Evolutionary conservation across 2,329 filamentous ascomycete species (phyloP).

Genomic region (Herpotrichia juniperi): DNA sequence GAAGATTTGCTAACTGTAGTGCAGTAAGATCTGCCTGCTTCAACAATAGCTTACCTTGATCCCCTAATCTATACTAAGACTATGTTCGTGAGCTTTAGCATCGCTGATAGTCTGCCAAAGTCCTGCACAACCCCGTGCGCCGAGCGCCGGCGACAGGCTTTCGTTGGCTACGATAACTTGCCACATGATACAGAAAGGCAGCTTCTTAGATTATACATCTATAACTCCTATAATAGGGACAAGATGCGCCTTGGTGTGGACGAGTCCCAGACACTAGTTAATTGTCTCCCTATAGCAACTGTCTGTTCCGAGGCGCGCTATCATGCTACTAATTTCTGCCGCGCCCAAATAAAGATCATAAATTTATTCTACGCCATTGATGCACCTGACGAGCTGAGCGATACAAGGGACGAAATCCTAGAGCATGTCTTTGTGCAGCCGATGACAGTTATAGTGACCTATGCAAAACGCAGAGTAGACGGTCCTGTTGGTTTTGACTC

Average conservation of each 20-base stretch:
- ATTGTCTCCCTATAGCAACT: constrained; percentile 12
- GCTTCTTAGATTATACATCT: constrained; percentile 9
- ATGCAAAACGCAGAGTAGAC: background rate
- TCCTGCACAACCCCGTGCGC: constrained; percentile 2
- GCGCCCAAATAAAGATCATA: background rate
- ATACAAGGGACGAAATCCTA: constrained; percentile 6
- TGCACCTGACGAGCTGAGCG: constrained; percentile 3
- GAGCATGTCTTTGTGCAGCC: constrained; percentile 12
- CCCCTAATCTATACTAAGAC: background rate
- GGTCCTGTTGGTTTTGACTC: constrained; percentile 5
- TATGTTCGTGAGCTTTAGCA: constrained; percentile 4
- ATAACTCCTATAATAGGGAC: constrained; percentile 1
- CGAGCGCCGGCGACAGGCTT: constrained; percentile 14
- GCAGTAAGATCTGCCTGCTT: background rate
- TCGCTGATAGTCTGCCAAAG: constrained; percentile 7
- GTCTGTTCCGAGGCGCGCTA: constrained; percentile 10
- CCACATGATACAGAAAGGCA: constrained; percentile 7
- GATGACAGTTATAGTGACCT: constrained; percentile 10
- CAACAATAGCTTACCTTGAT: background rate
- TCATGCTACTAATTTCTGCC: constrained; percentile 9
- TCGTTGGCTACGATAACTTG: constrained; percentile 12
- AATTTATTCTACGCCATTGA: constrained; percentile 4
- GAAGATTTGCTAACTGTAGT: background rate
- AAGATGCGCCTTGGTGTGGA: constrained; percentile 10
- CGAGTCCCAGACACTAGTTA: constrained; percentile 14